A percentile compares a stretch with the other conserved stretches of the same genome.
phyloP scores from a whole-genome alignment of 2,329 filamentous ascomycete species.

The Stylonectria norvegica region DNA sequence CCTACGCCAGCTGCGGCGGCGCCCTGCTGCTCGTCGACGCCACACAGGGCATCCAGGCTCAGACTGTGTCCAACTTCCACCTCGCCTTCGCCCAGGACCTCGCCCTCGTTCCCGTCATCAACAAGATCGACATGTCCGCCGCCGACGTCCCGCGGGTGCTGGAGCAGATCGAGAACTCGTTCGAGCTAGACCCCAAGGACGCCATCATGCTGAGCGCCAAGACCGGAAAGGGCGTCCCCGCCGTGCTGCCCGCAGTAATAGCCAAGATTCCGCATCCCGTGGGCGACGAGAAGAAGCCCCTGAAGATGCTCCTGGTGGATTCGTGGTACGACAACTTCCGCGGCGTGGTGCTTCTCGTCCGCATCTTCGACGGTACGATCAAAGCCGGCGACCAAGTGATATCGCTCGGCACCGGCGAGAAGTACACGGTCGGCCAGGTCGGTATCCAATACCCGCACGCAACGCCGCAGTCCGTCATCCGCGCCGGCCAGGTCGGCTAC shows the following conservation, averaged over 20 bases:
- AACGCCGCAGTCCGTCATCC: constrained; percentile 73
- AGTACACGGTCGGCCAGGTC: constrained; percentile 92
- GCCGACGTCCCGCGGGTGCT: constrained; percentile 84
- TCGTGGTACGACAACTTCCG: constrained; percentile 98
- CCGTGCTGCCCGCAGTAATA: constrained; percentile 81
- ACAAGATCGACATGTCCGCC: constrained; percentile 91
- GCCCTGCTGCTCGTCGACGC: constrained; percentile 91
- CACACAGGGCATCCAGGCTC: constrained; percentile 92
- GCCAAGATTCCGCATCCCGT: constrained; percentile 77
- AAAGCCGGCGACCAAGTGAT: constrained; percentile 79
- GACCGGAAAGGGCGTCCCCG: constrained; percentile 81
- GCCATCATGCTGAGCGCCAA: constrained; percentile 80
- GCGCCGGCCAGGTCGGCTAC: constrained; percentile 93
- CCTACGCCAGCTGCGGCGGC: constrained; percentile 93
- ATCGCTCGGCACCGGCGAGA: constrained; percentile 82
- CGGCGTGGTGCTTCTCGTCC: constrained; percentile 85
- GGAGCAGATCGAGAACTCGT: constrained; percentile 79
- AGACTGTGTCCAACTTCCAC: constrained; percentile 98
- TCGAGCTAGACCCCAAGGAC: constrained; percentile 78
- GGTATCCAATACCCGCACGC: constrained; percentile 93
- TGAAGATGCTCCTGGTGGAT: constrained; percentile 86
- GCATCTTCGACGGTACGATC: constrained; percentile 85
- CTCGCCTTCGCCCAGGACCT: constrained; percentile 91
- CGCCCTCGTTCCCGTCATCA: constrained; percentile 83
- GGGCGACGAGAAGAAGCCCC: constrained; percentile 68